These are phyloP conservation scores for Suillus subaureus DNA, from an alignment of 768 basidiomycete species.

Conservation along the genomic window DNA sequence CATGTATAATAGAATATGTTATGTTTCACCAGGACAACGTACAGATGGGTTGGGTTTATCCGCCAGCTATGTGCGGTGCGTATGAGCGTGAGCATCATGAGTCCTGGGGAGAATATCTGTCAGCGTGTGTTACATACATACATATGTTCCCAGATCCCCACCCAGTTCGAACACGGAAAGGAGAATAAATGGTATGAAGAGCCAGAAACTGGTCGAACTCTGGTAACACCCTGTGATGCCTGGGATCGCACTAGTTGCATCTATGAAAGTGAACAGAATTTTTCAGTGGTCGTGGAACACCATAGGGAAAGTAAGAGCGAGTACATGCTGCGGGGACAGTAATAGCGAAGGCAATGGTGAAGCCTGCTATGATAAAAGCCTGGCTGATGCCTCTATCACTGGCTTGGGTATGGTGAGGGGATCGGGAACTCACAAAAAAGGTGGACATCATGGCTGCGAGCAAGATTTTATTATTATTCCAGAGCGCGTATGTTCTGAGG, in stretches of 20 bases:
- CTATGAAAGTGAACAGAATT: not conserved
- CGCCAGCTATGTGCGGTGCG: not conserved
- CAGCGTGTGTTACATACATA: not conserved
- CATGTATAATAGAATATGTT: not conserved
- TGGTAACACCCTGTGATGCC: conserved; percentile 1
- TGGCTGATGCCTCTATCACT: not conserved
- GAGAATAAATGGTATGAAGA: not conserved
- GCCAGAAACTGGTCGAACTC: not conserved
- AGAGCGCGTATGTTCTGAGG: not conserved
- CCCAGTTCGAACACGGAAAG: not conserved
- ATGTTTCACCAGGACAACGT: not conserved
- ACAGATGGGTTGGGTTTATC: not conserved
- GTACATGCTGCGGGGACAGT: not conserved
- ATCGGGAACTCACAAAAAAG: not conserved
- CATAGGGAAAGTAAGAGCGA: not conserved
- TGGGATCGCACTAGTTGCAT: not conserved
- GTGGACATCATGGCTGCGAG: not conserved
- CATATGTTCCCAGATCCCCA: not conserved
- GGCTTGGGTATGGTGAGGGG: not conserved
- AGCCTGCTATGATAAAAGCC: not conserved
- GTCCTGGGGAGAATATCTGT: not conserved
- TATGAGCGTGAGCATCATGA: not conserved
- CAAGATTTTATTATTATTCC: not conserved
- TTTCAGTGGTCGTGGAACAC: not conserved
- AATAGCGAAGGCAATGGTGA: not conserved